Percentiles rank a stretch among this genome's conserved stretches.
Evolutionary conservation across 2,329 filamentous ascomycete species (phyloP).

Genomic region (Colletotrichum camelliae): DNA sequence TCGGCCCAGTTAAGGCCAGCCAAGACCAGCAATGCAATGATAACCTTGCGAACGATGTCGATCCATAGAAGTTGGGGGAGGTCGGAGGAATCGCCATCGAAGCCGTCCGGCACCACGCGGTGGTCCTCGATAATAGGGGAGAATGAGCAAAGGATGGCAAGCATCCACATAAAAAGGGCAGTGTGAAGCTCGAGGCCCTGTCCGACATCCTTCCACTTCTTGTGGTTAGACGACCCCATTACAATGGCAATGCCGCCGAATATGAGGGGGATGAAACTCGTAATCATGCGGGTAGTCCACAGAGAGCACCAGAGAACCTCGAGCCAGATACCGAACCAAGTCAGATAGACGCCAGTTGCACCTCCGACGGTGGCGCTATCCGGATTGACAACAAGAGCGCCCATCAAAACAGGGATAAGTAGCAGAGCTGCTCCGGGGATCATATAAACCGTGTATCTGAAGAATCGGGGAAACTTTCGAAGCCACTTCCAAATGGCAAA

Average conservation of each 20-base stretch:
- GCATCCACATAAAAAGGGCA: slow-evolving; percentile 90
- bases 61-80: slow-evolving; percentile 68
- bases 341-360: slow-evolving; percentile 76
- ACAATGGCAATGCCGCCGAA: slow-evolving; percentile 67
- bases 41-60: slow-evolving; percentile 79
- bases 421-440: slow-evolving; percentile 50
- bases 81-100: slow-evolving; percentile 50
- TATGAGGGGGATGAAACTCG: slow-evolving; percentile 52
- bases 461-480: slow-evolving; percentile 54
- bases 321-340: slow-evolving; percentile 96
- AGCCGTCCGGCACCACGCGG: slow-evolving; percentile 37
- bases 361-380: slow-evolving; percentile 57
- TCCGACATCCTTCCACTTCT: slow-evolving; percentile 93
- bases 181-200: slow-evolving; percentile 84
- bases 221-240: slow-evolving; percentile 81
- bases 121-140: slow-evolving; percentile 77
- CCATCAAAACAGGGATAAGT: slow-evolving; percentile 52
- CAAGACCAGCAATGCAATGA: slow-evolving; percentile 83
- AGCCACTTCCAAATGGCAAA: slow-evolving; percentile 46
- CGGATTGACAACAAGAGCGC: slow-evolving; percentile 42
- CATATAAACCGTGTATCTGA: slow-evolving; percentile 55
- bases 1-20: slow-evolving; percentile 83
- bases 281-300: slow-evolving; percentile 73
- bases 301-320: slow-evolving; percentile 92
- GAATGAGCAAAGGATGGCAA: slow-evolving; percentile 86